Percentiles rank a stretch among this genome's conserved stretches.
Conservation (phyloP, 192 early-diverging fungal genomes). For the Backusella morwellensis region DNA sequence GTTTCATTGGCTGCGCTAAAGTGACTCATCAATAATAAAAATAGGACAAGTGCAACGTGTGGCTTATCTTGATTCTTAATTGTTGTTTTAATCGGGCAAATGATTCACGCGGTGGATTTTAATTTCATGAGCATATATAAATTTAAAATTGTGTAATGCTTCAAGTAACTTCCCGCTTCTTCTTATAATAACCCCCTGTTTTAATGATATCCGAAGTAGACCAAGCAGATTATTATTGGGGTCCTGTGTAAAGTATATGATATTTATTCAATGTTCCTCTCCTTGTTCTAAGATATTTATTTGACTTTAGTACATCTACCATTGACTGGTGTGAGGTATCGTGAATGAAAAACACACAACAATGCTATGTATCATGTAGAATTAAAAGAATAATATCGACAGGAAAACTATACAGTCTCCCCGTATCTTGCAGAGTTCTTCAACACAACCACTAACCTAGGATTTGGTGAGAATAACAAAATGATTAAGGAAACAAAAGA, state of each 20-base stretch:
- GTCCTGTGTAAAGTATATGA: conserved; percentile 12
- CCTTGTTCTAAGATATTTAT: not conserved
- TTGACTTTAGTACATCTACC: conserved; percentile 45
- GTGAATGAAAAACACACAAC: conserved; percentile 17
- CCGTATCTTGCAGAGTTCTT: conserved; percentile 78
- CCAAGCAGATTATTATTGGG: conserved; percentile 18
- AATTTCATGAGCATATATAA: not conserved
- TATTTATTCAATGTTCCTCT: not conserved
- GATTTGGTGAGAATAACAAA: conserved; percentile 41
- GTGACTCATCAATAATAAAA: not conserved
- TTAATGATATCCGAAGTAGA: not conserved
- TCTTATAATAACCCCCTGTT: not conserved
- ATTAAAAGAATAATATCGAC: not conserved
- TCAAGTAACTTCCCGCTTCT: not conserved
- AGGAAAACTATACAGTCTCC: conserved; percentile 71
- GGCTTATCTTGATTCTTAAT: not conserved
- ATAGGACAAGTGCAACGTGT: not conserved
- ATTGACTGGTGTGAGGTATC: conserved; percentile 76
- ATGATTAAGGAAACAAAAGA: not conserved
- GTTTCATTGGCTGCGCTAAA: not conserved
- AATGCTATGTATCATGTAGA: not conserved
- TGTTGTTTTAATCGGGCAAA: not conserved
- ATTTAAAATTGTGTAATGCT: conserved; percentile 4
- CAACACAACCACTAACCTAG: conserved; percentile 72
- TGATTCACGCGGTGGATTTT: not conserved